A percentile compares a stretch with the other conserved stretches of the same genome.
Conservation (phyloP, 148 eudicot species). For the Rhododendron mucronatum region DNA sequence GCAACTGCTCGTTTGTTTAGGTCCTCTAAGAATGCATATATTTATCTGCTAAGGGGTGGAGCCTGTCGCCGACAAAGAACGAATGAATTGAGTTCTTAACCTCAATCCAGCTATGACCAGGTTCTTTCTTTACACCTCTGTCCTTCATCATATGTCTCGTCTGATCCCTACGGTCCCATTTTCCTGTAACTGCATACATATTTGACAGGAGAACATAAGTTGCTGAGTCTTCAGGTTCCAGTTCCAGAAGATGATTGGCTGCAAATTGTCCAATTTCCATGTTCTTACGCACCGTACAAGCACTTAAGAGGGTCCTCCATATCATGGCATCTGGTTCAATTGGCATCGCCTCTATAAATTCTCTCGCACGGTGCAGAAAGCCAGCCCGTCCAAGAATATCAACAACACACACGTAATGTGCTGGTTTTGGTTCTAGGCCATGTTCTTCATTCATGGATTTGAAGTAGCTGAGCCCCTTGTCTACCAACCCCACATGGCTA, state of each 20-base stretch:
- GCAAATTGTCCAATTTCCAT: slow-evolving; percentile 66
- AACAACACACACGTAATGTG: slow-evolving; percentile 72
- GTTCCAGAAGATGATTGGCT: slow-evolving; percentile 44
- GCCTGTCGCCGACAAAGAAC: slow-evolving; percentile 80
- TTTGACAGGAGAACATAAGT: slow-evolving; percentile 79
- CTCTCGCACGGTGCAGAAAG: slow-evolving; percentile 46
- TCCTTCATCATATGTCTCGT: neutral
- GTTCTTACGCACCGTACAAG: slow-evolving; percentile 65
- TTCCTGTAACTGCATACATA: slow-evolving; percentile 32
- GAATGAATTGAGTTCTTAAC: slow-evolving; percentile 67
- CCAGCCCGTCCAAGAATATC: slow-evolving; percentile 83
- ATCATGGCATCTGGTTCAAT: slow-evolving; percentile 73
- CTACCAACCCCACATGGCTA: slow-evolving; percentile 88
- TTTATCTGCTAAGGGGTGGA: slow-evolving; percentile 66
- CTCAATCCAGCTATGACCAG: slow-evolving; percentile 94
- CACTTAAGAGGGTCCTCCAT: slow-evolving; percentile 89
- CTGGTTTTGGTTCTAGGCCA: slow-evolving; percentile 54
- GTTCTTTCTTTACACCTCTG: slow-evolving; percentile 38
- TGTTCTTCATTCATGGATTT: slow-evolving; percentile 61
- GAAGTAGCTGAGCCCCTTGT: slow-evolving; percentile 68
- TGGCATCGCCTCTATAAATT: slow-evolving; percentile 69
- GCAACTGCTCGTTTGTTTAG: slow-evolving; percentile 46
- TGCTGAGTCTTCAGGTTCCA: slow-evolving; percentile 80
- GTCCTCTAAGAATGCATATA: slow-evolving; percentile 58
- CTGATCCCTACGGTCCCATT: slow-evolving; percentile 22